Evolutionary conservation across 225 moss, liverwort and hornwort genomes (phyloP), one percentile per base, ranked within the genome.

Genomic region (Ulota crispa): DNA sequence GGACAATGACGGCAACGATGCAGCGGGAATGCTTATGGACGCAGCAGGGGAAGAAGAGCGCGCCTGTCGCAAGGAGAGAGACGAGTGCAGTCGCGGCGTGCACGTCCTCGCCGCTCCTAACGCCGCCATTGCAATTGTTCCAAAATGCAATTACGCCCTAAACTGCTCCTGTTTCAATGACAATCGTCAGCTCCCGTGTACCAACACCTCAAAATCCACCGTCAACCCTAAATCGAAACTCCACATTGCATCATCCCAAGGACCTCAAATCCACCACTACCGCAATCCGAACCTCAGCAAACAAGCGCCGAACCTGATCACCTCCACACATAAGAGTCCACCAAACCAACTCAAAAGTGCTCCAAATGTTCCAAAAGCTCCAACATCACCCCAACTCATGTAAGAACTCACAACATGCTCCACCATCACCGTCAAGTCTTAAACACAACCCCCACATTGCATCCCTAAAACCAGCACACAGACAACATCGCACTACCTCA

Each of bases 61-160:
- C 9, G 55, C 43, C 8, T 76, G 59, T 20, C 64, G 63, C 43
- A 64, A 53, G 4, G 83, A 85, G 28, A 73, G 82, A 26, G 85
- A 70, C 27, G 34, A 75, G 56, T 81, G 81, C 74, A 81, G 42
- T 16, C 61, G 75, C 2, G 75, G 42, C 20, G 78, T 47, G 71
- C 78, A 71, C 36, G 74, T 67, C 59, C 83, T 72, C 70, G 78
- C 70, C 62, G 52, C 78, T 75, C 87, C 85, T 16, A 89, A 43
- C 26, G 81, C 15, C 60, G 87, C 87, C 89, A 89, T 89, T 66
- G 80, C 60, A 19, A 74, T 34, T 26, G 15, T 9, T 36, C 2
- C 28, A 26, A 0, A 74, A 72, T 61, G 30, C 72, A 73, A 50
- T 9, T 31, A n/a, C 41, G 26, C 70, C 79, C 79, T 70, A 68